Evolutionary conservation across 495 filamentous ascomycete species (phyloP).

Genomic region (Ascobolus immersus): DNA sequence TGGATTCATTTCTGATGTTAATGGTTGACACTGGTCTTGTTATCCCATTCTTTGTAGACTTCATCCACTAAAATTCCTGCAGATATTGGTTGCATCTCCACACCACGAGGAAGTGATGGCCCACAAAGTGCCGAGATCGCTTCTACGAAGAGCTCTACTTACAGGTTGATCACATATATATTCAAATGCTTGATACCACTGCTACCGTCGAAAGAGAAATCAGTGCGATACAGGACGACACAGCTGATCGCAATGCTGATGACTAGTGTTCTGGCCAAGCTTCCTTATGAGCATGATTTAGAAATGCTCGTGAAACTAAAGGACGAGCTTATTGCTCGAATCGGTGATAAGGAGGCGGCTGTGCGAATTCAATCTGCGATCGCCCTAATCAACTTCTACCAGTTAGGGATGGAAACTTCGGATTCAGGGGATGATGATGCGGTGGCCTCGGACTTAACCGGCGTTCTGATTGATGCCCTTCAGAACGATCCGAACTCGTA

Average conservation of each 20-base stretch:
- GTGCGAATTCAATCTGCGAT: constrained; percentile 86
- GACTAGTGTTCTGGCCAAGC: constrained; percentile 52
- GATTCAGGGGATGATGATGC: constrained; percentile 32
- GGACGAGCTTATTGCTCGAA: constrained; percentile 49
- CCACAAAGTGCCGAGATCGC: constrained; percentile 28
- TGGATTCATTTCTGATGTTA: constrained; percentile 50
- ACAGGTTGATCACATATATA: constrained; percentile 36
- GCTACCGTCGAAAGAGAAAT: constrained; percentile 64
- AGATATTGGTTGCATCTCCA: no score
- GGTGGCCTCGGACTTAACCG: constrained; percentile 11
- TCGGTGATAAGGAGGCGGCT: constrained; percentile 77
- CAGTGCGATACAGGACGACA: constrained; percentile 66
- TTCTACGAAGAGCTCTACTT: constrained; percentile 55
- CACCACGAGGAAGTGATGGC: constrained; percentile 4
- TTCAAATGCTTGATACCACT: constrained; percentile 41
- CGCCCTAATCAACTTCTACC: constrained; percentile 52
- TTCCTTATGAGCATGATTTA: constrained; percentile 36
- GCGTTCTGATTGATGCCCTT: constrained; percentile 54
- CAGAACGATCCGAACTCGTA: constrained; percentile 74
- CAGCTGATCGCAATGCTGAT: constrained; percentile 69
- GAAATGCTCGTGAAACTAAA: constrained; percentile 62
- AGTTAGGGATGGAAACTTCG: constrained; percentile 44
- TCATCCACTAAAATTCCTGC: constrained; percentile 1
- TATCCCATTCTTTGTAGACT: neutral
- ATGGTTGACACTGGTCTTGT: constrained; percentile 4